phyloP scores from a whole-genome alignment of 2,329 filamentous ascomycete species.

The Sclerotinia glacialis region DNA sequence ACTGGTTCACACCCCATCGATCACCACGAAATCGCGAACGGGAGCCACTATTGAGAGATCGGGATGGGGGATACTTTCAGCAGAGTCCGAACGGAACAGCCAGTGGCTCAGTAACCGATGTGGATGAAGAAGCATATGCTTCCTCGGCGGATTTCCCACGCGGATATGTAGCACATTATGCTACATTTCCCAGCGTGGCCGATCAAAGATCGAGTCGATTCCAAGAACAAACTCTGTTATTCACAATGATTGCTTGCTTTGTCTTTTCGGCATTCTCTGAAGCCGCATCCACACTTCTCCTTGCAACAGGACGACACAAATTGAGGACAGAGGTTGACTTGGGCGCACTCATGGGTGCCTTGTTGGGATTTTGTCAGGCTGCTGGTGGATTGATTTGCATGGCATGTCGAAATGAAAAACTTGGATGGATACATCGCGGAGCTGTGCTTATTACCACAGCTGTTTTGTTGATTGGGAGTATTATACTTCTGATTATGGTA shows the following conservation, averaged over 20 bases:
- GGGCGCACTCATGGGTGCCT: conserved; percentile 66
- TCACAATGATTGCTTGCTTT: conserved; percentile 54
- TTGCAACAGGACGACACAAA: conserved; percentile 65
- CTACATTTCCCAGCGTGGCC: conserved; percentile 50
- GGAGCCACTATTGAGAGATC: conserved; percentile 34
- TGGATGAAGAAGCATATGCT: conserved; percentile 51
- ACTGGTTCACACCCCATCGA: conserved; percentile 46
- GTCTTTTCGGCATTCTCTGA: conserved; percentile 61
- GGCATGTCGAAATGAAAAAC: conserved; percentile 49
- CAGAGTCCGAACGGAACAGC: conserved; percentile 34
- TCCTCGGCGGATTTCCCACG: conserved; percentile 48
- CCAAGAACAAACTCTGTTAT: conserved; percentile 55
- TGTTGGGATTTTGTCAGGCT: conserved; percentile 63
- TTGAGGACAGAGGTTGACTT: conserved; percentile 70
- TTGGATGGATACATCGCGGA: conserved; percentile 46
- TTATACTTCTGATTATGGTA: conserved; percentile 52
- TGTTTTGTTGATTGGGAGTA: conserved; percentile 49
- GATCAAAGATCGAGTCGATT: conserved; percentile 51
- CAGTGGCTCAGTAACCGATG: conserved; percentile 43
- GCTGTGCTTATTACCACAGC: conserved; percentile 47
- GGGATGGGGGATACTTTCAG: conserved; percentile 24
- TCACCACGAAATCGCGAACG: conserved; percentile 30
- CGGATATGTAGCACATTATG: conserved; percentile 55
- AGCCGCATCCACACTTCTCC: conserved; percentile 61
- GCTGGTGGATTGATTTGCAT: conserved; percentile 59